These are phyloP conservation scores for Triticum timopheevii DNA, from an alignment of 176 grass and related monocot genomes.

Conservation along the genomic window DNA sequence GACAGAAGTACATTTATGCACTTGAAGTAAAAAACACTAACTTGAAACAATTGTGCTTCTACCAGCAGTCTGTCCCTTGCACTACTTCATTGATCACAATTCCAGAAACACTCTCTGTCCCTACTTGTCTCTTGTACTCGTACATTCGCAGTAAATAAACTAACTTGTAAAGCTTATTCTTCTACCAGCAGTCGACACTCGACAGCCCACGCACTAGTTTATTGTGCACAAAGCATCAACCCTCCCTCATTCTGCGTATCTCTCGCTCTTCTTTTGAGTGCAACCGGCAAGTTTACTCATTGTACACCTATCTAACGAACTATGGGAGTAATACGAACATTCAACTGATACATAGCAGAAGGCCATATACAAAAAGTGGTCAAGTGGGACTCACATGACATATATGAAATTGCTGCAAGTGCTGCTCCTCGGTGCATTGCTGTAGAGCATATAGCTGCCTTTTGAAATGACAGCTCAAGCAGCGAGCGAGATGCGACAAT, in stretches of 20 bases:
- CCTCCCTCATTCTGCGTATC: background rate
- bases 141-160: background rate
- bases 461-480: constrained; percentile 88
- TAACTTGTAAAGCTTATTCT: background rate
- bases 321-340: background rate
- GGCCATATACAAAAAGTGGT: constrained; percentile 24
- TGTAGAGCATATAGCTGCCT: constrained; percentile 84
- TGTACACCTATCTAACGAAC: background rate
- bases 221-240: background rate
- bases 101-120: background rate
- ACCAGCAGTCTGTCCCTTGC: background rate
- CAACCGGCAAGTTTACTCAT: background rate
- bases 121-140: background rate
- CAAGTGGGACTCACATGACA: constrained; percentile 69
- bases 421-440: constrained; percentile 88
- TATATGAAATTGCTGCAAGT: constrained; percentile 91
- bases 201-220: background rate
- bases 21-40: background rate
- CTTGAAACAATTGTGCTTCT: background rate
- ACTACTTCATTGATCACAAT: background rate
- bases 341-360: constrained; percentile 23
- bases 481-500: constrained; percentile 62
- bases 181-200: background rate
- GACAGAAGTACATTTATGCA: constrained; percentile 1
- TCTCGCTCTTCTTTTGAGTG: background rate